Evolutionary conservation across 495 filamentous ascomycete species (phyloP), one percentile per base, ranked within the genome.

Genomic region (Tuber magnatum): DNA sequence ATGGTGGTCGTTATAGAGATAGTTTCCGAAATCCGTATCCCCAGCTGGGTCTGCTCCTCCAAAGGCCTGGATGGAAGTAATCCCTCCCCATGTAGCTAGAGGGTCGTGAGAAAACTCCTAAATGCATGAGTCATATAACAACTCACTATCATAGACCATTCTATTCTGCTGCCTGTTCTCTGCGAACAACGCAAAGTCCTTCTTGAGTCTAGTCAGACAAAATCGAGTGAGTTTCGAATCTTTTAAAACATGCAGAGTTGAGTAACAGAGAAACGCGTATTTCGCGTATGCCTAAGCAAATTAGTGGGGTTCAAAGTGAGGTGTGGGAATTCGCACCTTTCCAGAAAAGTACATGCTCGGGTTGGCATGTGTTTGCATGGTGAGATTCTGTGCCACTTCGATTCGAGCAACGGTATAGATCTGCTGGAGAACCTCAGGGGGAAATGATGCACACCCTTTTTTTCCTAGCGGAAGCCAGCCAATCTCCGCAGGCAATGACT

Each of bases 291-390:
- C 28, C 88, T 90, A 51, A 73, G 70, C 28, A 24, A n/a, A 73
- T 40, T 51, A 75, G 83, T 44, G 84, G 81, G 44, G 56, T 68
- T 28, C n/a, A 0, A 40, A 40, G 22, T 73, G 69, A 68, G 3
- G 20, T 76, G 20, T 7, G 28, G 73, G 35, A 39, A 41, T 72
- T 74, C 71, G 72, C 81, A 88, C 90, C 86, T 99, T 99, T 78
- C 94, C 94, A 76, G 91, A 91, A 82, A 92, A 99, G 84, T 99
- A 99, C 91, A 97, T 96, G 77, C 92, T 96, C 56, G 56, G 56
- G 82, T 96, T 88, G 41, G 93, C 86, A 75, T 94, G 87, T 7
- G 89, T 90, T 81, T 96, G 91, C 12, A 83, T 80, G 35, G 85
- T 81, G 71, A 97, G 91, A 80, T 94, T 87, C 82, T 97, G 89